Evolutionary conservation across 805 yeast genomes (phyloP).

Genomic region (Candida nemodendra): DNA sequence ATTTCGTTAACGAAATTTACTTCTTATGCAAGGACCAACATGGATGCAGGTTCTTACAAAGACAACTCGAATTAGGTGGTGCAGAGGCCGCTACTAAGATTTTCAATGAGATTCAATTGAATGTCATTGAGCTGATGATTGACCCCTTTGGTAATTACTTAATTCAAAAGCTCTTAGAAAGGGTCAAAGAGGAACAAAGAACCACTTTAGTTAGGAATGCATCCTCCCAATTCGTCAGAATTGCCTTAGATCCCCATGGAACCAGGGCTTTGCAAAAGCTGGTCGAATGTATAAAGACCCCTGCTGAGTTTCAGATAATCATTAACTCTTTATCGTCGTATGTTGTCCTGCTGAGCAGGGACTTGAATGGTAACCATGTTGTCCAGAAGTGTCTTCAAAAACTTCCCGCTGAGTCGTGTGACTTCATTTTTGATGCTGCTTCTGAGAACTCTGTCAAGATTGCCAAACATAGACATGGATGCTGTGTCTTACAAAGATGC

Average conservation of each 20-base stretch:
- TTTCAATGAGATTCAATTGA: conserved; percentile 73
- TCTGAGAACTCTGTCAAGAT: conserved; percentile 69
- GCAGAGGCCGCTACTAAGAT: conserved; percentile 68
- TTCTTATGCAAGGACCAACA: conserved; percentile 92
- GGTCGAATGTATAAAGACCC: conserved; percentile 74
- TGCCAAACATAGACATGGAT: conserved; percentile 95
- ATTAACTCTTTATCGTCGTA: conserved; percentile 45
- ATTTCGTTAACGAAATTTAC: conserved; percentile 70
- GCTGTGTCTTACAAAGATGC: conserved; percentile 95
- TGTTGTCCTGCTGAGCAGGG: conserved; percentile 78
- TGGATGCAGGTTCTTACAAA: conserved; percentile 90
- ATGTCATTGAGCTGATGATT: conserved; percentile 84
- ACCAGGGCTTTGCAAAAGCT: conserved; percentile 92
- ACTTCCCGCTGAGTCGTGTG: conserved; percentile 65
- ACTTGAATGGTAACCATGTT: conserved; percentile 95
- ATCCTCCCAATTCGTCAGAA: conserved; percentile 67
- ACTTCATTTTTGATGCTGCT: conserved; percentile 89
- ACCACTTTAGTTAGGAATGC: conserved; percentile 67
- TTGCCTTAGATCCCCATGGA: conserved; percentile 93
- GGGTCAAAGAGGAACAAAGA: conserved; percentile 68
- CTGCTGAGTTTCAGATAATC: conserved; percentile 63
- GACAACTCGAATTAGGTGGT: conserved; percentile 69
- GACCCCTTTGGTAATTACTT: conserved; percentile 98
- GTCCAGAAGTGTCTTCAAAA: conserved; percentile 87
- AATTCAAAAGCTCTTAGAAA: conserved; percentile 85